Evolutionary conservation across 202 grass and related monocot species (phyloP), one percentile per base, ranked within the genome.

Genomic region (Hordeum pubiflorum): DNA sequence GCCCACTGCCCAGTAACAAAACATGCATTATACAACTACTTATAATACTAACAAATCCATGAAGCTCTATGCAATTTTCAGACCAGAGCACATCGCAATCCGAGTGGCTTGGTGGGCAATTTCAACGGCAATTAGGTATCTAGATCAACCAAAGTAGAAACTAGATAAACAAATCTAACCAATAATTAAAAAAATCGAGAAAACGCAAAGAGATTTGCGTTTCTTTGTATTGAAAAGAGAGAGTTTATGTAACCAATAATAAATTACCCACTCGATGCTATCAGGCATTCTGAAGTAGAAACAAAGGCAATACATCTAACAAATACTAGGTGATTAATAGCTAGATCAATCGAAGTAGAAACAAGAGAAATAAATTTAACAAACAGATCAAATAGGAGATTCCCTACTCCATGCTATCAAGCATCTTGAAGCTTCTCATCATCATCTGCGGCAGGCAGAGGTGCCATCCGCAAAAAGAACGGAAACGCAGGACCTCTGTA

Each of bases 401-500:
- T 69, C 38, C 63, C 63, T 39, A 39, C 65, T 40, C 6, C 4
- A 40, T 40, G 64, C 36, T 36, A 69, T 69, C 65, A 69, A 69
- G 65, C 37, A 69, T 23, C 37, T 69, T 41, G 10, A 69, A 69
- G 37, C 22, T 13, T 24, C 4, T 20, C 1, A 9, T 55, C 26
- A 50, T 78, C 40, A 65, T 52, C 40, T 48, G 18, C 40, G 18
- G 10, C 24, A 43, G 23, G 74, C 13, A 76, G 14, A 20, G 57
- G 74, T 43, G 56, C 18, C 76, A 65, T 5, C 12, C 22, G 61
- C 52, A 76, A 37, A 15, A 86, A 86, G 71, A 86, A 68, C 27
- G 78, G 78, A 50, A 81, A 81, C 4, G 52, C 71, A 29, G 78
- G 38, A 12, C 84, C 84, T 67, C 71, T 81, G 43, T 60, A 68